Percentiles rank a stretch among this genome's conserved stretches.
Evolutionary conservation across 768 basidiomycete genomes (phyloP).

Genomic region (Tylopilus felleus): DNA sequence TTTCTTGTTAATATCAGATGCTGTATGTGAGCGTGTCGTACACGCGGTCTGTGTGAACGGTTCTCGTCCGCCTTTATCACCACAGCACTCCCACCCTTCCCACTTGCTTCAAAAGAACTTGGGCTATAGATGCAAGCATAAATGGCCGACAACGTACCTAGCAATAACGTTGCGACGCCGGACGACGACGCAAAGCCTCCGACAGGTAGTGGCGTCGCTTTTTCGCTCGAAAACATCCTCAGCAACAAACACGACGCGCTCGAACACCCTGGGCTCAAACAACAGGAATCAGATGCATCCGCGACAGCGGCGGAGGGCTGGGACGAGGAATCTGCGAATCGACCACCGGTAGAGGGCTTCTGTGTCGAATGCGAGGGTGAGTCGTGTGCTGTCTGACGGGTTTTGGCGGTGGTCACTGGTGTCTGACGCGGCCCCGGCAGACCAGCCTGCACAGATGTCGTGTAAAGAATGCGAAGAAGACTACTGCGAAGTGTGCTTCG

Average conservation of each 20-base stretch:
- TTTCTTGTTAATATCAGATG: not conserved
- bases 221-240: constrained; percentile 72
- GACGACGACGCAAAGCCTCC: constrained; percentile 9
- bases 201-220: constrained; percentile 21
- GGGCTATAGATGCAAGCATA: constrained; percentile 10
- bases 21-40: constrained; percentile 10
- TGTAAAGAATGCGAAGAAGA: constrained; percentile 71
- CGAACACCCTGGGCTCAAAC: constrained; percentile 46
- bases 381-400: too few relatives aligned
- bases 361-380: constrained; percentile 88
- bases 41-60: constrained; percentile 27
- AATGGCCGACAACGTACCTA: constrained; percentile 23
- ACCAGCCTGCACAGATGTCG: constrained; percentile 75
- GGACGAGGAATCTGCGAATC: constrained; percentile 59
- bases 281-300: constrained; percentile 31
- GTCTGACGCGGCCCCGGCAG: constrained; percentile 34
- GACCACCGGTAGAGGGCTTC: constrained; percentile 54
- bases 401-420: too few relatives aligned
- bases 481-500: constrained; percentile 85
- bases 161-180: constrained; percentile 7
- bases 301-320: constrained; percentile 49
- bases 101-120: not conserved
- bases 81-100: constrained; percentile 8
- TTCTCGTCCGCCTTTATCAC: constrained; percentile 9
- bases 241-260: constrained; percentile 58